Evolutionary conservation across 441 rosid genomes (phyloP).

Genomic region (Aleurites moluccanus): DNA sequence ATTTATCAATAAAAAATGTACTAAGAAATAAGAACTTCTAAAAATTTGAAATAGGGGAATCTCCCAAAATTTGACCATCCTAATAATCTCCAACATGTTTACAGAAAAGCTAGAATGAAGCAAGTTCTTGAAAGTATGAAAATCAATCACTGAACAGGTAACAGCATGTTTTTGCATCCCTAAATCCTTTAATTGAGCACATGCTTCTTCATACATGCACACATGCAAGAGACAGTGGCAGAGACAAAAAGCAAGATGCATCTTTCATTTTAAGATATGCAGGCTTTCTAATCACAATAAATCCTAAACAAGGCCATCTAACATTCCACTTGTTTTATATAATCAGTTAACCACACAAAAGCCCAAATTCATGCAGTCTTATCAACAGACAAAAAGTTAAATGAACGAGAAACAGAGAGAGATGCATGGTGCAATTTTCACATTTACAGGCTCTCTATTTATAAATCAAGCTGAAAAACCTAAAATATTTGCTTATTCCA

Average conservation of each 20-base stretch:
- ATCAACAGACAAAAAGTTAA: neutral
- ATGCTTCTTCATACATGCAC: neutral
- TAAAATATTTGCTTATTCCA: too few species aligned
- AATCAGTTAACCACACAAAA: neutral
- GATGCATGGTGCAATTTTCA: too few species aligned
- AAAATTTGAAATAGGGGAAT: neutral
- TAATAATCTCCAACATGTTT: conserved; percentile 3
- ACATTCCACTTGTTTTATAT: too few species aligned
- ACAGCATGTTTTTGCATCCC: neutral
- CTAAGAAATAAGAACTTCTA: neutral
- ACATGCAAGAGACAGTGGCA: too few species aligned
- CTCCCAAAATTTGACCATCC: neutral
- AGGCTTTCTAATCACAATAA: neutral
- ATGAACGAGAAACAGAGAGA: too few species aligned
- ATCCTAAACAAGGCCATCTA: neutral
- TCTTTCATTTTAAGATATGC: neutral
- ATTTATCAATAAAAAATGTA: neutral
- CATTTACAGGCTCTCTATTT: too few species aligned
- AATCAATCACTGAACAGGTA: neutral
- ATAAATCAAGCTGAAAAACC: too few species aligned
- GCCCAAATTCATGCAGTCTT: neutral
- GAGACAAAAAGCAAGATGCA: too few species aligned
- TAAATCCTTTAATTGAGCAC: neutral
- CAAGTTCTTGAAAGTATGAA: conserved; percentile 11
- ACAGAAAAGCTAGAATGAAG: neutral